Conservation (phyloP, 257 asterid genomes). For the Capsicum baccatum region DNA sequence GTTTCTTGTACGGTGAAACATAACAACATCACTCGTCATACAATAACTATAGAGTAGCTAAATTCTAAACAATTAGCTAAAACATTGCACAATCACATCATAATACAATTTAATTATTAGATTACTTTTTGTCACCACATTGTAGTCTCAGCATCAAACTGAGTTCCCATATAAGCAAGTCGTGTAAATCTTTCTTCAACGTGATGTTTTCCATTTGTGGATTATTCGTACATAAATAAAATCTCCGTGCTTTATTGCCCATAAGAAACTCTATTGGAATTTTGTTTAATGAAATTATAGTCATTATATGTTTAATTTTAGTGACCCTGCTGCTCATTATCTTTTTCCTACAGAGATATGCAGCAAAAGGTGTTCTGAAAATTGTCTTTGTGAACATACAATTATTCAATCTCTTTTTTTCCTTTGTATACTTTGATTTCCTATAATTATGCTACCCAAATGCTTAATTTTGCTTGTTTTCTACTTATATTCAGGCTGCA, state of each 20-base stretch:
- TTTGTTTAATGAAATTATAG: not conserved
- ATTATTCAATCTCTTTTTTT: slow-evolving; percentile 41
- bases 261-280: not conserved
- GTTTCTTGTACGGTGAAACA: not conserved
- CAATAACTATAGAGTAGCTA: not conserved
- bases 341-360: slow-evolving; percentile 63
- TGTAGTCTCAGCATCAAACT: slow-evolving; percentile 79
- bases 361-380: slow-evolving; percentile 87
- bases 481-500: slow-evolving; percentile 58
- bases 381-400: slow-evolving; percentile 90
- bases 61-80: not conserved
- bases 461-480: not conserved
- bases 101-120: slow-evolving; percentile 52
- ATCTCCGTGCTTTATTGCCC: slow-evolving; percentile 84
- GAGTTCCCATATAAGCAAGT: slow-evolving; percentile 96
- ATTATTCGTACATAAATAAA: slow-evolving; percentile 80
- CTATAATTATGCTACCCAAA: not conserved
- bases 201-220: slow-evolving; percentile 93
- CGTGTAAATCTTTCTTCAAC: slow-evolving; percentile 69
- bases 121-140: slow-evolving; percentile 77
- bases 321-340: slow-evolving; percentile 28
- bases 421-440: slow-evolving; percentile 4
- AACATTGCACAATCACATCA: slow-evolving; percentile 29
- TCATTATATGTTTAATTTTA: slow-evolving; percentile 10
- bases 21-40: not conserved